phyloP scores from a whole-genome alignment of 805 yeast genomes.

The Ogataea kodamae region DNA sequence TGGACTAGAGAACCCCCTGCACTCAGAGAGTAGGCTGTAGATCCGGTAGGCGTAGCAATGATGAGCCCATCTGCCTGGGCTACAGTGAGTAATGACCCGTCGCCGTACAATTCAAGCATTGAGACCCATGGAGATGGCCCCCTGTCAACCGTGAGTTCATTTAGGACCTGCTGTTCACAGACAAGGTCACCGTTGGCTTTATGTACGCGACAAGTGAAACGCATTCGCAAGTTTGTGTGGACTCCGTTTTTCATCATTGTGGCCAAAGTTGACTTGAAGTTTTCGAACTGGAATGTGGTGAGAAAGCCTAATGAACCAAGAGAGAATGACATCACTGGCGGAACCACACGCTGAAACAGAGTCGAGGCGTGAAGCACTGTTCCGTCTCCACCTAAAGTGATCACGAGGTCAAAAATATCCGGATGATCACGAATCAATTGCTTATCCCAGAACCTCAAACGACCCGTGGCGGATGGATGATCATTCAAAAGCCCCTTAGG shows the following conservation, averaged over 20 bases:
- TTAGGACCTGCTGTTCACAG: slow-evolving; percentile 73
- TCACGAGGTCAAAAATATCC: slow-evolving; percentile 64
- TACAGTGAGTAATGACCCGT: slow-evolving; percentile 76
- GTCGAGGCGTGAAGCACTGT: slow-evolving; percentile 88
- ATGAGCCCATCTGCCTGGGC: slow-evolving; percentile 95
- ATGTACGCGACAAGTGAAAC: slow-evolving; percentile 78
- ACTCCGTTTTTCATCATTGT: slow-evolving; percentile 68
- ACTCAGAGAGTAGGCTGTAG: slow-evolving; percentile 91
- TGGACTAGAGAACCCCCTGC: slow-evolving; percentile 96
- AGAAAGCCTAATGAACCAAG: slow-evolving; percentile 91
- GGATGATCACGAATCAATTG: slow-evolving; percentile 46
- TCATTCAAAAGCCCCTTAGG: slow-evolving; percentile 48
- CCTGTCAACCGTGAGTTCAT: slow-evolving; percentile 86
- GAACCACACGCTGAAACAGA: slow-evolving; percentile 78
- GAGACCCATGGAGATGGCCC: slow-evolving; percentile 94
- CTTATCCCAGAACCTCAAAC: slow-evolving; percentile 68
- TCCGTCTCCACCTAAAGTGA: slow-evolving; percentile 96
- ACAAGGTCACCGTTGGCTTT: slow-evolving; percentile 50
- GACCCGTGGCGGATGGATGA: slow-evolving; percentile 41
- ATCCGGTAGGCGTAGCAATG: slow-evolving; percentile 92
- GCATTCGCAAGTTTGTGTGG: slow-evolving; percentile 75
- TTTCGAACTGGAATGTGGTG: slow-evolving; percentile 79
- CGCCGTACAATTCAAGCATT: slow-evolving; percentile 84
- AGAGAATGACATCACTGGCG: slow-evolving; percentile 87
- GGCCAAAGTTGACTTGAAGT: slow-evolving; percentile 57